Conservation (phyloP, 129 eudicot species). For the Flaveria robusta region DNA sequence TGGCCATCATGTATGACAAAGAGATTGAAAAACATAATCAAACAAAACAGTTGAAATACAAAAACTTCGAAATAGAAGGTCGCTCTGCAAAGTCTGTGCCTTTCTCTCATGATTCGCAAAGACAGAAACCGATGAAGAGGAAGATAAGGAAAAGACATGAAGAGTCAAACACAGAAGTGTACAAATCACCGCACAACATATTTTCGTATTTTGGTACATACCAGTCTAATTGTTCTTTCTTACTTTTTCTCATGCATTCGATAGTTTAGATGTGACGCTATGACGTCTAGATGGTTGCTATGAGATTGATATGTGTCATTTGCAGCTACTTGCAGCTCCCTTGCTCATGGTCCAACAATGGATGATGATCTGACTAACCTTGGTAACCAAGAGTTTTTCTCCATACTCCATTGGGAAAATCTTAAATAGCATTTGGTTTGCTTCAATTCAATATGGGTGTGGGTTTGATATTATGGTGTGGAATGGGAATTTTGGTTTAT, state of each 20-base stretch:
- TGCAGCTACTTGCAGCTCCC: constrained; percentile 53
- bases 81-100: constrained; percentile 52
- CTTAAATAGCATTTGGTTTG: neutral
- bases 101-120: constrained; percentile 32
- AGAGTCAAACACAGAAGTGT: constrained; percentile 46
- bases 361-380: constrained; percentile 37
- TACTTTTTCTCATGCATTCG: neutral
- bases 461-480: neutral
- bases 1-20: constrained; percentile 49
- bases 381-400: constrained; percentile 39
- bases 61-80: constrained; percentile 37
- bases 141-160: constrained; percentile 60
- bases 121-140: constrained; percentile 54
- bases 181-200: constrained; percentile 53
- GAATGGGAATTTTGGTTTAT: neutral
- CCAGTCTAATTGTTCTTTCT: neutral
- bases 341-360: constrained; percentile 35
- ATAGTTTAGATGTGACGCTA: neutral
- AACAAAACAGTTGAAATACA: constrained; percentile 39
- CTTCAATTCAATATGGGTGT: neutral
- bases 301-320: constrained; percentile 15
- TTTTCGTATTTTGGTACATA: constrained; percentile 71
- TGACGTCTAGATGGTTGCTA: constrained; percentile 10
- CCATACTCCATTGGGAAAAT: neutral
- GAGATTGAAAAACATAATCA: constrained; percentile 46